Conservation (phyloP, 495 filamentous ascomycete genomes). For the Talaromyces borbonicus region DNA sequence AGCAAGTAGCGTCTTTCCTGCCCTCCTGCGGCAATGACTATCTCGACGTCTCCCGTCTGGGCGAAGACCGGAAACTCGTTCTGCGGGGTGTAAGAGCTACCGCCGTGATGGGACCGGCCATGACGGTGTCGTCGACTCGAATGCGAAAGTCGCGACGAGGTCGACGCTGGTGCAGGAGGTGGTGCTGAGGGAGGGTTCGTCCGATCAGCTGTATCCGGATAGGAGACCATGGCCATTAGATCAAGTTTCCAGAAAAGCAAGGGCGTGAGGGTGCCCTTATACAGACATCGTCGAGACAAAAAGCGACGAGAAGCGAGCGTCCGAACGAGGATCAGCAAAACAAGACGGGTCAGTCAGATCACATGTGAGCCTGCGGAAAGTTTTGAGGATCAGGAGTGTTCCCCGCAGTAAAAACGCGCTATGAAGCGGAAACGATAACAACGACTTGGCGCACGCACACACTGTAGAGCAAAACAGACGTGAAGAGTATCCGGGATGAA, state of each 20-base stretch:
- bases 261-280: conserved; percentile 1
- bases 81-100: conserved; percentile 56
- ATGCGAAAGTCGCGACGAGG: conserved; percentile 48
- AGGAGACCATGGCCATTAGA: conserved; percentile 54
- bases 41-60: conserved; percentile 84
- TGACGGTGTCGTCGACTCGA: conserved; percentile 55
- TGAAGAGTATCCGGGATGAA: not conserved
- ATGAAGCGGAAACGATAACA: too few species aligned
- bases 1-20: conserved; percentile 77
- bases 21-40: conserved; percentile 59
- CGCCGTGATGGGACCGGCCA: conserved; percentile 73
- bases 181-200: conserved; percentile 39
- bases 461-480: not conserved
- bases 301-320: not conserved
- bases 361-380: conserved; percentile 1
- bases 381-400: too few species aligned
- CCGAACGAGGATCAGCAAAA: not conserved
- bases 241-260: conserved; percentile 9
- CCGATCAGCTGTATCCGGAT: conserved; percentile 53
- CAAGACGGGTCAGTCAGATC: not conserved
- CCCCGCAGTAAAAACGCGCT: conserved; percentile 1
- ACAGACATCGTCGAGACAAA: conserved; percentile 2
- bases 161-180: conserved; percentile 46
- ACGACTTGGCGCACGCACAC: too few species aligned
- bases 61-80: conserved; percentile 91